Evolutionary conservation across 139 green algal genomes (phyloP).

Genomic region (Micromonas pusilla): DNA sequence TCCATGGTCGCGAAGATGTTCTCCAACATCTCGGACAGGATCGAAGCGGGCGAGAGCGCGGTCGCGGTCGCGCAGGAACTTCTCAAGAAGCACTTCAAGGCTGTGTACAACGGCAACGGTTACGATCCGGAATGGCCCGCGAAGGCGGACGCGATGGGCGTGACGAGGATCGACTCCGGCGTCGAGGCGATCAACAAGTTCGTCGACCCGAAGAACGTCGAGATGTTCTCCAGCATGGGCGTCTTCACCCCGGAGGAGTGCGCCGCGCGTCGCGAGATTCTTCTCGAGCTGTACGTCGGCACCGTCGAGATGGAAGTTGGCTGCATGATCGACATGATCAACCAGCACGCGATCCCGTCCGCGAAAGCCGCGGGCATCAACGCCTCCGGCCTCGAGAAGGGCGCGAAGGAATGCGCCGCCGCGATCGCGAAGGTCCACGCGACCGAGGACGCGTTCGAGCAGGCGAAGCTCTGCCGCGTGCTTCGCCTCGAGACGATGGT

Average conservation of each 20-base stretch:
- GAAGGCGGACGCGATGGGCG: constrained; percentile 19
- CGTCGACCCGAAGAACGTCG: constrained; percentile 25
- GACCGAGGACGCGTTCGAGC: not conserved
- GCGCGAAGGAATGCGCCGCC: not conserved
- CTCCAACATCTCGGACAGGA: constrained; percentile 21
- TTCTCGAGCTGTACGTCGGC: constrained; percentile 27
- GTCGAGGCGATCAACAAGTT: constrained; percentile 34
- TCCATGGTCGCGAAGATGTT: constrained; percentile 25
- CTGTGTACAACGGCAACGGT: constrained; percentile 38
- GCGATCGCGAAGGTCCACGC: constrained; percentile 8
- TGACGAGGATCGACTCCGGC: constrained; percentile 27
- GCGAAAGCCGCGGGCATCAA: constrained; percentile 10
- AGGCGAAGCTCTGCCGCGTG: constrained; percentile 11
- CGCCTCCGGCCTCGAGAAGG: not conserved
- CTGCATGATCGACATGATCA: constrained; percentile 36
- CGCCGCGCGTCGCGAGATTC: constrained; percentile 1
- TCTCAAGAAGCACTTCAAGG: constrained; percentile 31
- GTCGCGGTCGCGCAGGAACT: constrained; percentile 26
- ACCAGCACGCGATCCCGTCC: constrained; percentile 30
- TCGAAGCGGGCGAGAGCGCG: constrained; percentile 30
- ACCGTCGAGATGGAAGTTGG: constrained; percentile 31
- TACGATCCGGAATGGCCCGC: constrained; percentile 36
- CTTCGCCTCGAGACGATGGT: constrained; percentile 27
- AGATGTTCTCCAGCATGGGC: constrained; percentile 22
- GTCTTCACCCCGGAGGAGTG: constrained; percentile 26